A percentile compares a stretch with the other conserved stretches of the same genome.
Evolutionary conservation across 2,329 filamentous ascomycete genomes (phyloP).

Genomic region (Botrytis medusae): DNA sequence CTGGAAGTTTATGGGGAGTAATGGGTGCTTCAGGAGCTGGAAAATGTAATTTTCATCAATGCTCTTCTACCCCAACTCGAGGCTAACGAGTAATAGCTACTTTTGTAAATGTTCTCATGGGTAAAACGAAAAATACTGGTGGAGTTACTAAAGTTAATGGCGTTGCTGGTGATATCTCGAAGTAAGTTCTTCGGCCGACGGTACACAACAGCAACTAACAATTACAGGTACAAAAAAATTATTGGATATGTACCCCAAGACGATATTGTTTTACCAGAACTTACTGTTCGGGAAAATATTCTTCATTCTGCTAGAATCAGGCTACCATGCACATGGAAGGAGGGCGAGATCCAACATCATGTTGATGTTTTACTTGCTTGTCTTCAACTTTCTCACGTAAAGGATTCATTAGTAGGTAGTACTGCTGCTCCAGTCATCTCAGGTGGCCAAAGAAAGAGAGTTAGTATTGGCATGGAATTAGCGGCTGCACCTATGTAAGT

Average conservation of each 20-base stretch:
- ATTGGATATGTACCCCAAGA: conserved; percentile 64
- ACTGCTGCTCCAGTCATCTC: conserved; percentile 62
- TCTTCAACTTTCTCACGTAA: conserved; percentile 43
- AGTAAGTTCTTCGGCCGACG: conserved; percentile 23
- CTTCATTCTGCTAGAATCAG: conserved; percentile 57
- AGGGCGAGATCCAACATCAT: conserved; percentile 50
- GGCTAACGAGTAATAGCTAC: conserved; percentile 42
- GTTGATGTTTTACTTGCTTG: conserved; percentile 58
- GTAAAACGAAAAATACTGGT: conserved; percentile 52
- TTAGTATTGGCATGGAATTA: conserved; percentile 60
- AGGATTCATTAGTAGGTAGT: conserved; percentile 52
- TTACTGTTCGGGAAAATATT: conserved; percentile 63
- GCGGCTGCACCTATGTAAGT: conserved; percentile 52
- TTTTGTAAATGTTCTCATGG: conserved; percentile 62
- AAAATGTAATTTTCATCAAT: conserved; percentile 43
- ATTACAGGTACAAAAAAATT: conserved; percentile 53
- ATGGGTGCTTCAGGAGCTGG: conserved; percentile 61
- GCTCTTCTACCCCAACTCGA: background rate
- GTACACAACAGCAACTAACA: background rate
- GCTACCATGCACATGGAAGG: conserved; percentile 52
- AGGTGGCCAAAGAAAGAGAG: conserved; percentile 61
- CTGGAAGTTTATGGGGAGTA: conserved; percentile 56
- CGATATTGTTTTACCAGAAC: conserved; percentile 58
- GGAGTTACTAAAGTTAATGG: conserved; percentile 54
- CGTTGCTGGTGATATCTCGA: conserved; percentile 35